These are phyloP conservation scores for Atkinsonella hypoxylon DNA, from an alignment of 2,329 filamentous ascomycete genomes.

Conservation along the genomic window DNA sequence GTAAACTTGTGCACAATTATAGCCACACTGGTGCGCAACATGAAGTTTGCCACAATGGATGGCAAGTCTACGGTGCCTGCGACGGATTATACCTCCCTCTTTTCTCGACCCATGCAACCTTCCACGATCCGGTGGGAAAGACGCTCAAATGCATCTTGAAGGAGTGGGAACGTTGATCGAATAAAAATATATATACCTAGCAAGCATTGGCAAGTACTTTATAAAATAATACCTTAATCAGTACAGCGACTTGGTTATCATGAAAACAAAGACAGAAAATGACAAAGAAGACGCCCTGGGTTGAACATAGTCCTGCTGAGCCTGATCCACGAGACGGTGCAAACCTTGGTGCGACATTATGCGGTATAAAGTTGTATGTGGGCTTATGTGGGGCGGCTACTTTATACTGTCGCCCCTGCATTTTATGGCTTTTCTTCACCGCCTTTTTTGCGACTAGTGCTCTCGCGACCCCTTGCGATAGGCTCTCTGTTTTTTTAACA, in stretches of 20 bases:
- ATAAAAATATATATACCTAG: background rate
- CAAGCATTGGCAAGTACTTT: background rate
- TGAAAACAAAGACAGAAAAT: background rate
- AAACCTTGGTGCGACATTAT: no score
- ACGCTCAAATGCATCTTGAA: slow-evolving; percentile 6
- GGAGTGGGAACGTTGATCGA: background rate
- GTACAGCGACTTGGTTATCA: background rate
- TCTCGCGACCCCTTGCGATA: no score
- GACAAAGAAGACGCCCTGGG: background rate
- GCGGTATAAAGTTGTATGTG: no score
- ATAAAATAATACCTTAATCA: background rate
- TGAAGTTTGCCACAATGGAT: slow-evolving; percentile 46
- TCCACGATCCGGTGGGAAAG: slow-evolving; percentile 23
- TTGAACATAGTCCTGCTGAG: no score
- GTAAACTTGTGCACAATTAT: slow-evolving; percentile 56
- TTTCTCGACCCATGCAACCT: slow-evolving; percentile 23
- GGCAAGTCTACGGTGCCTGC: slow-evolving; percentile 43
- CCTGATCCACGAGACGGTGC: no score
- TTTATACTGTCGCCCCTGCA: no score
- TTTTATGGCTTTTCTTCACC: no score
- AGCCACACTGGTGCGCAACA: slow-evolving; percentile 46
- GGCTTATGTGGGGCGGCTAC: no score
- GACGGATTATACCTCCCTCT: slow-evolving; percentile 51
- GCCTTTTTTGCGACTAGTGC: no score
- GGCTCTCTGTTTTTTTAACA: no score